Conservation (phyloP, 495 filamentous ascomycete species). For the Chlorociboria aeruginascens region DNA sequence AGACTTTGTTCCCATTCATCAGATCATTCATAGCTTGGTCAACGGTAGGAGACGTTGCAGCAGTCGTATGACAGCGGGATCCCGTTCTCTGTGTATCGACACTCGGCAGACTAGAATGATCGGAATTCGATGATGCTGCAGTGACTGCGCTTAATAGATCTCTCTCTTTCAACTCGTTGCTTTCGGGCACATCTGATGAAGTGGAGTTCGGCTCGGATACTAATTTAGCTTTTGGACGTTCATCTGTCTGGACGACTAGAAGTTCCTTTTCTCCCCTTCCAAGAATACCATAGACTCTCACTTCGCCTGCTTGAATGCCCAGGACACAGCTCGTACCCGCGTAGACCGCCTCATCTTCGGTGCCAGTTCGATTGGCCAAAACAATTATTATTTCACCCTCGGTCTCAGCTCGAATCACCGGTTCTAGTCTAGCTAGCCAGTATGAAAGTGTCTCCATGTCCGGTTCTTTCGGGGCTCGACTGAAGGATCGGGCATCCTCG, state of each 20-base stretch:
- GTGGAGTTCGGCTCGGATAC: conserved; percentile 8
- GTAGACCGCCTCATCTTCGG: conserved; percentile 57
- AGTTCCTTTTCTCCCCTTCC: conserved; percentile 54
- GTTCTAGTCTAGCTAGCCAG: conserved; percentile 77
- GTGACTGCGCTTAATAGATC: too few species aligned
- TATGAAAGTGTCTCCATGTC: conserved; percentile 73
- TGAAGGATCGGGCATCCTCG: conserved; percentile 33
- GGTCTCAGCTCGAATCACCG: conserved; percentile 47
- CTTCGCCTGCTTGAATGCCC: conserved; percentile 53
- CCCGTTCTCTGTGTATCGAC: too few species aligned
- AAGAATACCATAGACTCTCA: conserved; percentile 55
- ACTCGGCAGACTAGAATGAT: too few species aligned
- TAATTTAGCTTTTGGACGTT: conserved; percentile 16
- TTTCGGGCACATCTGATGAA: too few species aligned
- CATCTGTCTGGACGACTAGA: conserved; percentile 47
- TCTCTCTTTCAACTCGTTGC: not conserved
- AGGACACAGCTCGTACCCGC: conserved; percentile 80
- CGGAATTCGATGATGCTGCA: too few species aligned
- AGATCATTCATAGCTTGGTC: too few species aligned
- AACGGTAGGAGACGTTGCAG: too few species aligned
- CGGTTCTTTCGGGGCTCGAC: conserved; percentile 38
- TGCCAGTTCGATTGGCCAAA: conserved; percentile 70
- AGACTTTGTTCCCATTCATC: too few species aligned
- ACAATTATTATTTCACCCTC: conserved; percentile 61
- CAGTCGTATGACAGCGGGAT: too few species aligned